phyloP scores from a whole-genome alignment of 2,329 filamentous ascomycete species.

The Lomentospora prolificans region DNA sequence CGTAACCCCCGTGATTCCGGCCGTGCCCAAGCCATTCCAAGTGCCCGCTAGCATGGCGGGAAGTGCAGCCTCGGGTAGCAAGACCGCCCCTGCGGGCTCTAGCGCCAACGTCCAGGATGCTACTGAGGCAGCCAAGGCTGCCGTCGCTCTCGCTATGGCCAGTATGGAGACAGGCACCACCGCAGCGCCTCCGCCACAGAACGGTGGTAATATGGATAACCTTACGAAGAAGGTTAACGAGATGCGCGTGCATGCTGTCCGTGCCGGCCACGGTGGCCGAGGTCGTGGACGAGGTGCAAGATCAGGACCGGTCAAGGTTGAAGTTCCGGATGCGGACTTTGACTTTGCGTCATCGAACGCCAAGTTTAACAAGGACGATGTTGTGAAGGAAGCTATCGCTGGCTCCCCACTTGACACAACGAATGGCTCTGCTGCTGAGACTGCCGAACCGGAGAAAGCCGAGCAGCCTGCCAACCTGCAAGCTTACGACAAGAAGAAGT shows the following conservation, averaged over 20 bases:
- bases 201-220: slow-evolving; percentile 53
- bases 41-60: slow-evolving; percentile 18
- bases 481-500: slow-evolving; percentile 77
- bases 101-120: slow-evolving; percentile 47
- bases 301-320: slow-evolving; percentile 53
- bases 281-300: slow-evolving; percentile 37
- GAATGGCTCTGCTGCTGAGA: slow-evolving; percentile 27
- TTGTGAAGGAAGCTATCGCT: slow-evolving; percentile 81
- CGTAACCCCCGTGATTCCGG: slow-evolving; percentile 52
- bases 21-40: slow-evolving; percentile 16
- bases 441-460: slow-evolving; percentile 31
- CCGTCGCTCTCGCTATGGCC: slow-evolving; percentile 72
- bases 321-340: slow-evolving; percentile 83
- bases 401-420: slow-evolving; percentile 29
- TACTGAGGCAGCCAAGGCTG: slow-evolving; percentile 64
- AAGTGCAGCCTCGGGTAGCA: slow-evolving; percentile 21
- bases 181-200: slow-evolving; percentile 16
- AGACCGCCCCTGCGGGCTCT: slow-evolving; percentile 25
- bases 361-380: slow-evolving; percentile 37
- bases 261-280: slow-evolving; percentile 38
- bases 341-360: slow-evolving; percentile 62
- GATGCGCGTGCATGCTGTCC: slow-evolving; percentile 57
- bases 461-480: slow-evolving; percentile 33
- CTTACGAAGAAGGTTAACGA: slow-evolving; percentile 66
- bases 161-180: slow-evolving; percentile 42